A percentile compares a stretch with the other conserved stretches of the same genome.
phyloP scores from a whole-genome alignment of 1,284 basidiomycete genomes.

The Pyrrhoderma lamaoense region DNA sequence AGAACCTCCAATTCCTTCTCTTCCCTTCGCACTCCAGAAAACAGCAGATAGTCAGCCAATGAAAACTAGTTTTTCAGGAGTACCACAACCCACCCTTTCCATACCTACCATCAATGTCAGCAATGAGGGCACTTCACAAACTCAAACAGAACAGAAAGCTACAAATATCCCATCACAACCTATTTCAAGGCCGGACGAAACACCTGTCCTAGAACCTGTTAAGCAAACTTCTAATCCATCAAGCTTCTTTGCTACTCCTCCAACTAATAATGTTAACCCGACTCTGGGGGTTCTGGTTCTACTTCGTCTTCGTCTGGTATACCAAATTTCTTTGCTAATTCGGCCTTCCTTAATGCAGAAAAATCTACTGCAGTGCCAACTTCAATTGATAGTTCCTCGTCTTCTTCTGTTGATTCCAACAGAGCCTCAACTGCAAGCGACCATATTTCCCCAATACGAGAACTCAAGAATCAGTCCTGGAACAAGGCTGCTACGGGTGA shows the following conservation, averaged over 20 bases:
- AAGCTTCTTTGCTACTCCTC: slow-evolving; percentile 10
- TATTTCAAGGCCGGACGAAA: neutral
- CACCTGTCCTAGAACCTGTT: neutral
- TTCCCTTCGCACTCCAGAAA: slow-evolving; percentile 15
- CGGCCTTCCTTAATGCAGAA: slow-evolving; percentile 4
- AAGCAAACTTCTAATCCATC: neutral
- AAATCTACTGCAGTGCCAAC: slow-evolving; percentile 1
- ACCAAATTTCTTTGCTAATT: slow-evolving; percentile 17
- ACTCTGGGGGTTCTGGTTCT: neutral
- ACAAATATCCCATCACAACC: neutral
- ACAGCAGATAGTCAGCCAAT: neutral
- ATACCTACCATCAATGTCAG: too few species aligned
- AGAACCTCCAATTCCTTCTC: slow-evolving; percentile 16
- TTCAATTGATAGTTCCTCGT: neutral
- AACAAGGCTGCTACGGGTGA: neutral
- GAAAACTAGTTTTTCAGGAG: neutral
- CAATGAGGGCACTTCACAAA: too few species aligned
- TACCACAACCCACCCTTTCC: too few species aligned
- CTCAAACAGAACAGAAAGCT: neutral
- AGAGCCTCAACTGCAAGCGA: too few species aligned
- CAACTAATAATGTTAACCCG: neutral
- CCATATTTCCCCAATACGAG: slow-evolving; percentile 9
- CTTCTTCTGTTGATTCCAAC: too few species aligned
- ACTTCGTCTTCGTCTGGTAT: slow-evolving; percentile 1
- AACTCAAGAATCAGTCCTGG: slow-evolving; percentile 16